Base-by-base conservation (phyloP, 768 basidiomycete genomes). In the Mrakia hoshinonis region DNA sequence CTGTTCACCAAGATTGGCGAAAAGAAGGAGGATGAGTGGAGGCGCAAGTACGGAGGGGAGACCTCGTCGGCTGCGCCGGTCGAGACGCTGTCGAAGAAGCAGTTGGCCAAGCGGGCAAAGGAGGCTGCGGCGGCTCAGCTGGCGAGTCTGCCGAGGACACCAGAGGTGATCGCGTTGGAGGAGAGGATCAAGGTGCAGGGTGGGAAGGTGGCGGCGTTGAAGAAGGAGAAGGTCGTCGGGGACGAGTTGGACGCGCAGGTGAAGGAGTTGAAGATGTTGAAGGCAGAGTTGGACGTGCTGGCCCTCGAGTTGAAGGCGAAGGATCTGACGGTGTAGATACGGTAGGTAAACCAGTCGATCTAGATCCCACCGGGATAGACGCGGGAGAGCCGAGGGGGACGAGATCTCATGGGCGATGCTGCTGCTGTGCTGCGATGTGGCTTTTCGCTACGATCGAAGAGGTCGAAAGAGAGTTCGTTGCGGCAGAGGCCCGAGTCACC, bases 1-100 rank as follows among this genome's bases (percentile, higher is more conserved):
- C 81, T 99, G 73, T 99, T 99, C 83, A 91, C 89, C 81, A 88
- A 86, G 79, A 96, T 99, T 73, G 92, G 96, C 72, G 91, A 95
- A 76, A 88, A 85, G 77, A 89, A 88, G 88, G 88, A 87, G 31
- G 88, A 92, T 38, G 84, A 85, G 7, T 98, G 89, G 88, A 84
- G 87, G 75, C 80, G 79, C 60, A 86, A 86, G 79, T 99, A 93
- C 76, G 89, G 89, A 3, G 95, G 95, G 10, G 79, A 79, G 73
- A 75, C 63, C 36, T 75, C 81, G 77, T 68, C 82, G 67, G 74
- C 78, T 68, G 76, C 81, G 76, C 58, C 78, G 78, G 13, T 79
- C 11, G 73, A 73, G 61, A 75, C 69, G 20, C 75, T 77, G 22
- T 75, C 75, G 39, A 74, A 76, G 66, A 74, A 79, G 65, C 87